Evolutionary conservation across 1,139 yeast genomes (phyloP).

Genomic region (Blastobotrys buckinghamii): DNA sequence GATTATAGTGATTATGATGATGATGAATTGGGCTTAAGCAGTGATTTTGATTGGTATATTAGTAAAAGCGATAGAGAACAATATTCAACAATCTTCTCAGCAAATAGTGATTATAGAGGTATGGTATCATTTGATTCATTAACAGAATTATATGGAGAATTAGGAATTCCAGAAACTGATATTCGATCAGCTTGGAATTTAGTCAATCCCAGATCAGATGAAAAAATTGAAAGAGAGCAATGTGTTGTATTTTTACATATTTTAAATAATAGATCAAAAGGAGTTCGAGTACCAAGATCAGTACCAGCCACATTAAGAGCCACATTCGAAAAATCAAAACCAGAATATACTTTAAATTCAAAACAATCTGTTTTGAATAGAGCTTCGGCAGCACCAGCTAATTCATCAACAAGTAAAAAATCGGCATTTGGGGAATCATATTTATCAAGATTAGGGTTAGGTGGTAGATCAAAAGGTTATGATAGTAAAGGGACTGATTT

Average conservation of each 20-base stretch:
- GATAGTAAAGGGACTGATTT: constrained; percentile 63
- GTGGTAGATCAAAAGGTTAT: constrained; percentile 32
- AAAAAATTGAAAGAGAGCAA: constrained; percentile 91
- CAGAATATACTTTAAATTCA: constrained; percentile 63
- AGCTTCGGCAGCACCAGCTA: constrained; percentile 6
- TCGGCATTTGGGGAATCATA: constrained; percentile 44
- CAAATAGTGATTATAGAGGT: constrained; percentile 77
- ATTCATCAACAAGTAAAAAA: constrained; percentile 31
- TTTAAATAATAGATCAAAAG: constrained; percentile 82
- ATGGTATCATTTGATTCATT: constrained; percentile 71
- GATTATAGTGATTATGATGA: constrained; percentile 37
- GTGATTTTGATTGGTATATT: constrained; percentile 93
- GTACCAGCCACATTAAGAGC: constrained; percentile 93
- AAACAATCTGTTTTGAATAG: constrained; percentile 40
- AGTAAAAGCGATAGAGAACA: constrained; percentile 77
- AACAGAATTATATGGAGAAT: constrained; percentile 59
- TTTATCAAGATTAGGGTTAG: constrained; percentile 40
- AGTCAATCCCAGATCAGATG: constrained; percentile 82
- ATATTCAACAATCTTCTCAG: constrained; percentile 72
- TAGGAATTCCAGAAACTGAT: constrained; percentile 76
- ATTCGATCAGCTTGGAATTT: constrained; percentile 92
- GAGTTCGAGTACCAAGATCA: constrained; percentile 83
- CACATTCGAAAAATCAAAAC: constrained; percentile 80
- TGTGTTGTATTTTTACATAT: constrained; percentile 84
- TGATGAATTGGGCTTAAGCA: constrained; percentile 49